Conservation (phyloP, 257 asterid species). For the Solanum etuberosum region DNA sequence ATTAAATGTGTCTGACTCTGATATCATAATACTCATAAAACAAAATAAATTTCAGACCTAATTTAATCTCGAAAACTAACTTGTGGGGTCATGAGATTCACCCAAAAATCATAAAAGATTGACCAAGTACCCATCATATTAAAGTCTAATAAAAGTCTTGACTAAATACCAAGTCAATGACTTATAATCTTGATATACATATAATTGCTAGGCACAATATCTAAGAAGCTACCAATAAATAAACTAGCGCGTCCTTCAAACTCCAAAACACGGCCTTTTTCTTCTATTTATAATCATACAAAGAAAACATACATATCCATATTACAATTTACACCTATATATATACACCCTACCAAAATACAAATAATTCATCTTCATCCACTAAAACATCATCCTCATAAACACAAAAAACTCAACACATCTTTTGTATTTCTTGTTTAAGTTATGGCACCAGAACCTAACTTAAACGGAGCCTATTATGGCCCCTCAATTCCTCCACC, state of each 20-base stretch:
- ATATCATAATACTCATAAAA: fast-evolving
- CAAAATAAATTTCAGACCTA: not conserved
- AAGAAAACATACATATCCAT: not conserved
- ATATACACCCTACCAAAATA: not conserved
- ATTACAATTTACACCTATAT: not conserved
- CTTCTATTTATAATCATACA: not conserved
- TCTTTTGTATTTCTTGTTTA: not conserved
- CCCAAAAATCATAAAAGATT: not conserved
- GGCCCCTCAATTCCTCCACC: slow-evolving; percentile 75
- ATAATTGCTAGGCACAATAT: not conserved
- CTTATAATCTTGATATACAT: not conserved
- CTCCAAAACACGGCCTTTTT: not conserved
- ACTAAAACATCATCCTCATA: not conserved
- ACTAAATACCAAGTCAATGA: not conserved
- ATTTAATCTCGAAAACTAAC: not conserved
- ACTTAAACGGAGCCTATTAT: slow-evolving; percentile 75
- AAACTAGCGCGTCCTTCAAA: not conserved
- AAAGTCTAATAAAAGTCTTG: not conserved
- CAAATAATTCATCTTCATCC: not conserved
- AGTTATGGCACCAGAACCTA: not conserved
- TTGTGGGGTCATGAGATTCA: not conserved
- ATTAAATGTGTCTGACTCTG: not conserved
- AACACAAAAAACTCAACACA: not conserved
- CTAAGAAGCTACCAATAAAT: not conserved
- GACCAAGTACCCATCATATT: not conserved